These are phyloP conservation scores for Fusarium avenaceum DNA, from an alignment of 2,329 filamentous ascomycete genomes.

Conservation along the genomic window DNA sequence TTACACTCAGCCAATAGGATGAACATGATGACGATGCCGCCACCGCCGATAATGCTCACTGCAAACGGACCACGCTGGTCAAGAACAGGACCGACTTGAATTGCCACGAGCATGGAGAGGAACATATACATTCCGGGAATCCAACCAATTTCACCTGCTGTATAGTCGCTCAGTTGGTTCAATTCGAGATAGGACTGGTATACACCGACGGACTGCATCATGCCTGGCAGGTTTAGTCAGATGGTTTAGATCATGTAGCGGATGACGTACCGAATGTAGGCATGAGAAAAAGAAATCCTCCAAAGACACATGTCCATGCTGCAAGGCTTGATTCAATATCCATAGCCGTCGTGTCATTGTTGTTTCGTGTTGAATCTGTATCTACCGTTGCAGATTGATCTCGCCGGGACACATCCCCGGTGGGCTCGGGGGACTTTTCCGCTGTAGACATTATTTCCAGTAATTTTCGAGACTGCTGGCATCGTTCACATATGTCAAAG, in stretches of 20 bases:
- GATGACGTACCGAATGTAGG: constrained; percentile 4
- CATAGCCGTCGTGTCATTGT: neutral
- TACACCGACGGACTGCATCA: constrained; percentile 28
- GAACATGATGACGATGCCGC: constrained; percentile 1
- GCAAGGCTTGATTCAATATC: constrained; percentile 18
- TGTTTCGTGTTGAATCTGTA: neutral
- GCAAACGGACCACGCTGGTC: constrained; percentile 13
- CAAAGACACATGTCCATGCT: constrained; percentile 20
- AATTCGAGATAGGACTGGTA: constrained; percentile 24
- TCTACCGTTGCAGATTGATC: neutral
- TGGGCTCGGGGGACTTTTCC: neutral
- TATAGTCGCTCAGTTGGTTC: constrained; percentile 19
- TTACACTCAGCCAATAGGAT: constrained; percentile 13
- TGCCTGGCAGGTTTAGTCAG: neutral
- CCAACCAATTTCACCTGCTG: constrained; percentile 19
- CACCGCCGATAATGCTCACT: constrained; percentile 8
- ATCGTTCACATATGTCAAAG: rapidly evolving
- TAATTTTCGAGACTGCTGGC: neutral
- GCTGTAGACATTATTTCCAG: neutral
- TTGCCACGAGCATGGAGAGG: constrained; percentile 10
- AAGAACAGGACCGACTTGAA: constrained; percentile 14
- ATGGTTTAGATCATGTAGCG: too few relatives aligned
- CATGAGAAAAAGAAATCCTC: constrained; percentile 19
- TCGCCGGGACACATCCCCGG: neutral
- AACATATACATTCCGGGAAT: constrained; percentile 21